Evolutionary conservation across 1,139 yeast genomes (phyloP), one percentile per base, ranked within the genome.

Genomic region (Dujonia santamariae): DNA sequence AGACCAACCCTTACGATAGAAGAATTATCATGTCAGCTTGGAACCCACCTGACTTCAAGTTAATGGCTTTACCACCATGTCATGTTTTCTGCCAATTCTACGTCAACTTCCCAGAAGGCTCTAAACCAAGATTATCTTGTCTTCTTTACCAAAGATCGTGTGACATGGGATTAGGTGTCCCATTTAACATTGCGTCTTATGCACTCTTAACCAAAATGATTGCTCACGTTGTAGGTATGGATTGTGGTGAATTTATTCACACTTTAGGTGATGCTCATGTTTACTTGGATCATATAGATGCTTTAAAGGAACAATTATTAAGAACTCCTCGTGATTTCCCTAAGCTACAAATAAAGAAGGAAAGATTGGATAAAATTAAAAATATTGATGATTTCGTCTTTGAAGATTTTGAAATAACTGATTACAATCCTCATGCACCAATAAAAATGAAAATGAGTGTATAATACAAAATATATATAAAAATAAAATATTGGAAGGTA

Each of bases 141-240:
- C 75, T 84, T 41, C 67, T 92, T 64, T 92, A 94, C 61, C 99
- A 92, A 63, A 76, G 99, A 51, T 86, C 96, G n/a, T 92, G 97
- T 61, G 99, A 92, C 54, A 90, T 92, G 97, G 99, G 99, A 0
- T 74, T 92, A 24, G 99, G 99, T 9, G 97, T 92, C 12, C 99
- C 99, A 0, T 92, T 92, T 61, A 94, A 92, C 55, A 92, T 94
- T 51, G 98, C 99, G 0, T 87, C 97, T 0, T 92, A 92, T 55
- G 96, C 98, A 0, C 67, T 92, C 40, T 69, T 92, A 43, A 88
- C 97, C 3, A 83, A 76, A 50, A 92, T 92, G 97, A 85, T 92
- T 47, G 98, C 99, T 2, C 90, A 86, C 46, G 85, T 92, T 8
- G 90, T 88, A 31, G 95, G 78, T 44, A 81, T 90, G 85, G 95